Evolutionary conservation across 2,329 filamentous ascomycete species (phyloP).

Genomic region (Fusarium sarcochroum): DNA sequence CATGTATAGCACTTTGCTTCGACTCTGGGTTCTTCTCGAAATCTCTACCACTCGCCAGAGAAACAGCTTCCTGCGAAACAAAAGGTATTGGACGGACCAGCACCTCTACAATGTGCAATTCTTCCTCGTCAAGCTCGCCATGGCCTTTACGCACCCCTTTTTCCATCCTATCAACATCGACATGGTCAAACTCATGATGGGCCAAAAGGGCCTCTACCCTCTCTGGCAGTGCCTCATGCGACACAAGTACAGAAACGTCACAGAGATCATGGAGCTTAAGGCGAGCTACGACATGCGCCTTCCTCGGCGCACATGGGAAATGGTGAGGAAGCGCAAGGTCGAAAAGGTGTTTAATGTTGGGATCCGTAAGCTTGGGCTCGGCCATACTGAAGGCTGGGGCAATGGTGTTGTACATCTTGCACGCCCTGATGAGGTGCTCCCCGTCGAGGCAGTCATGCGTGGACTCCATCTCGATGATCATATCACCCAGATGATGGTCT

Average conservation of each 20-base stretch:
- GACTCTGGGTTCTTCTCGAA: conserved; percentile 83
- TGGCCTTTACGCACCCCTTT: conserved; percentile 76
- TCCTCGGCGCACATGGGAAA: conserved; percentile 49
- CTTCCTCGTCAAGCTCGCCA: conserved; percentile 79
- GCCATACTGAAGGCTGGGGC: conserved; percentile 71
- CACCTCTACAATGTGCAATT: conserved; percentile 74
- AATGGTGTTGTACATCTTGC: conserved; percentile 61
- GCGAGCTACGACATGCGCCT: conserved; percentile 69
- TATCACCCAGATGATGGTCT: conserved; percentile 71
- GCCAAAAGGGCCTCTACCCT: conserved; percentile 68
- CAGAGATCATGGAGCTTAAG: conserved; percentile 70
- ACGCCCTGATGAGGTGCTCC: conserved; percentile 71
- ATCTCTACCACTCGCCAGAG: conserved; percentile 70
- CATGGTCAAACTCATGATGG: conserved; percentile 71
- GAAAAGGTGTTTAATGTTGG: conserved; percentile 66
- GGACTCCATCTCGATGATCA: conserved; percentile 67
- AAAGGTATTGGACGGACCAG: conserved; percentile 66
- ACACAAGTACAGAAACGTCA: conserved; percentile 62
- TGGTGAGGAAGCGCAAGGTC: conserved; percentile 30
- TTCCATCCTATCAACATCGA: conserved; percentile 64
- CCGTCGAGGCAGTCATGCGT: conserved; percentile 68
- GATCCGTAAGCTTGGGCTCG: conserved; percentile 64
- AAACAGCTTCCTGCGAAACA: conserved; percentile 66
- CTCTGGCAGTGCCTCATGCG: conserved; percentile 73
- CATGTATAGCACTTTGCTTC: conserved; percentile 66